Evolutionary conservation across 2,329 filamentous ascomycete genomes (phyloP).

Genomic region (Microdochium trichocladiopsis): DNA sequence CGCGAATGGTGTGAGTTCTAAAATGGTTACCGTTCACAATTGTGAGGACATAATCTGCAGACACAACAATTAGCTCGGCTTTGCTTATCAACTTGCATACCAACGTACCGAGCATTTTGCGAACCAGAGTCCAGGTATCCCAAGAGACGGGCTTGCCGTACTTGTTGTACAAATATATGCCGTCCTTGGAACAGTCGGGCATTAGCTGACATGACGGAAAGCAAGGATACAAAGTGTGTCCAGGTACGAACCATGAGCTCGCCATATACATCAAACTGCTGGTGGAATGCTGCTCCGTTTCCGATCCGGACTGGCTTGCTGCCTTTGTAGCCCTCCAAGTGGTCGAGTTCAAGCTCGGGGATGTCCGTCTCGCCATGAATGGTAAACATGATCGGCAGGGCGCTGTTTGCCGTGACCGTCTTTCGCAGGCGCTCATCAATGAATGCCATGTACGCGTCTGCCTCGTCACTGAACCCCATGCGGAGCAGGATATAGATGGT

Average conservation of each 20-base stretch:
- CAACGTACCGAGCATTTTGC: constrained; percentile 51
- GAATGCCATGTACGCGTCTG: constrained; percentile 72
- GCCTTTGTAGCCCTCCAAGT: constrained; percentile 65
- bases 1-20: too few relatives aligned
- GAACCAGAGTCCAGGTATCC: constrained; percentile 67
- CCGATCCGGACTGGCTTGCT: constrained; percentile 70
- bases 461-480: constrained; percentile 68
- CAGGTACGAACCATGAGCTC: constrained; percentile 66
- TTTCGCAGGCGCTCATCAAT: constrained; percentile 64
- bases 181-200: background rate
- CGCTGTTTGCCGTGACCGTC: constrained; percentile 51
- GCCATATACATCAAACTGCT: constrained; percentile 74
- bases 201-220: constrained; percentile 56
- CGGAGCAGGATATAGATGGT: constrained; percentile 72
- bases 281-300: constrained; percentile 69
- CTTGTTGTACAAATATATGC: constrained; percentile 44
- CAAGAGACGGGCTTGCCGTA: constrained; percentile 71
- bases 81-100: background rate
- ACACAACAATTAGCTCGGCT: constrained; percentile 7
- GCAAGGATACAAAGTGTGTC: constrained; percentile 68
- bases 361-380: constrained; percentile 70
- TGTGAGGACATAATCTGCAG: constrained; percentile 58
- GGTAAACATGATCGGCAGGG: constrained; percentile 75
- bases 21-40: constrained; percentile 47
- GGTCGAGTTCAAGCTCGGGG: constrained; percentile 59